phyloP scores from a whole-genome alignment of 345 rosid genomes.

The Clausena lansium region DNA sequence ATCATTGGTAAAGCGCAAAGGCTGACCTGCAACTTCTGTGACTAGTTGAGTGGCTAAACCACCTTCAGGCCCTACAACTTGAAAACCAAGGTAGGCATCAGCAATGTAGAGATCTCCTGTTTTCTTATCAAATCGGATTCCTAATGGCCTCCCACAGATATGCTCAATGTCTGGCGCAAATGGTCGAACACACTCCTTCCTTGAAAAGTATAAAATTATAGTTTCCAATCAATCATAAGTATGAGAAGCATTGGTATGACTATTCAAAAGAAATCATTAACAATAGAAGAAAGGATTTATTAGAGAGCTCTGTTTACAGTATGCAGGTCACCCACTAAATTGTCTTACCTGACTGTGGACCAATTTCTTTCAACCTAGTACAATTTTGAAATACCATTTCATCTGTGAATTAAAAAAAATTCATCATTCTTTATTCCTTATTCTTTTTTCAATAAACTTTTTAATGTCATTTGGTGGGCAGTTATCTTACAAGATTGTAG shows the following conservation, averaged over 20 bases:
- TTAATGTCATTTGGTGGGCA: background rate
- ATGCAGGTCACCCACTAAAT: no score
- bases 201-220: slow-evolving; percentile 14
- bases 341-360: background rate
- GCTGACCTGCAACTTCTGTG: slow-evolving; percentile 56
- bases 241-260: background rate
- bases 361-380: background rate
- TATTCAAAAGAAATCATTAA: background rate
- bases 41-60: slow-evolving; percentile 56
- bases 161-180: slow-evolving; percentile 67
- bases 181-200: slow-evolving; percentile 60
- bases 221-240: slow-evolving; percentile 13
- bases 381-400: background rate
- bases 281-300: background rate
- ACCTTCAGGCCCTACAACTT: slow-evolving; percentile 60
- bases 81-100: slow-evolving; percentile 73
- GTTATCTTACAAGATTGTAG: background rate
- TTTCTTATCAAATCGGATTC: slow-evolving; percentile 56
- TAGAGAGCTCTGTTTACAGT: background rate
- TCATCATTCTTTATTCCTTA: background rate
- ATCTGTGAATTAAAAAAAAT: no score
- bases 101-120: slow-evolving; percentile 76
- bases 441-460: background rate
- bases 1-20: slow-evolving; percentile 65
- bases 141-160: slow-evolving; percentile 77